A percentile compares a stretch with the other conserved stretches of the same genome.
Conservation (phyloP, 176 grass and related monocot species). For the Juncus effusus region DNA sequence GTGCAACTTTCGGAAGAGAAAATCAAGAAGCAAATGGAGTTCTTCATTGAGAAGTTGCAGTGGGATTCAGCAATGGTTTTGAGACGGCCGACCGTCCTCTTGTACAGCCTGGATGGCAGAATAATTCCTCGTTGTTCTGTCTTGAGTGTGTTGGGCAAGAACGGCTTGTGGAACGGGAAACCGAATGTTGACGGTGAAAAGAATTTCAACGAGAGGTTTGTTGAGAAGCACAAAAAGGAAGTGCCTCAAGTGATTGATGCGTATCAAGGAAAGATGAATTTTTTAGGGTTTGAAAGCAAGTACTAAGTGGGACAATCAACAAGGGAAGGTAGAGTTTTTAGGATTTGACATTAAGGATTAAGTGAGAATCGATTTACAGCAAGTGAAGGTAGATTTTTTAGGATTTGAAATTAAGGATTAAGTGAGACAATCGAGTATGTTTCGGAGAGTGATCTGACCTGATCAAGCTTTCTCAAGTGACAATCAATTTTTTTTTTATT, state of each 20-base stretch:
- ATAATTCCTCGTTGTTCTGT: constrained; percentile 30
- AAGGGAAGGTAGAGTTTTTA: too few species aligned
- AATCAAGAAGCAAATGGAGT: constrained; percentile 16
- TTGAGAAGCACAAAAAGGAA: constrained; percentile 6
- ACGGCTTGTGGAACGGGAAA: constrained; percentile 5
- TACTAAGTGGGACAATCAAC: too few species aligned
- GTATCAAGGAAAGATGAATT: constrained; percentile 5
- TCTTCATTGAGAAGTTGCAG: constrained; percentile 27
- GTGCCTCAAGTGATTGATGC: constrained; percentile 14
- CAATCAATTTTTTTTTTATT: too few species aligned
- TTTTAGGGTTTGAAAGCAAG: not conserved
- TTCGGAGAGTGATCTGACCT: too few species aligned
- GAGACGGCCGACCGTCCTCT: constrained; percentile 9
- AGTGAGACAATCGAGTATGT: too few species aligned
- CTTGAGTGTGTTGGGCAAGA: constrained; percentile 1
- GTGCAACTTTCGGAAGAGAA: constrained; percentile 18
- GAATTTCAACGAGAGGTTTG: constrained; percentile 15
- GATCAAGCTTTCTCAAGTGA: too few species aligned
- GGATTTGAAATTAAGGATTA: too few species aligned
- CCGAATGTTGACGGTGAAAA: constrained; percentile 3
- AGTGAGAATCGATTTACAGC: too few species aligned
- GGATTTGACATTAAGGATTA: too few species aligned
- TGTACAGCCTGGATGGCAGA: constrained; percentile 24
- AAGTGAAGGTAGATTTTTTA: too few species aligned
- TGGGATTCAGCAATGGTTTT: constrained; percentile 11